These are phyloP conservation scores for Penicillium ochrochloron DNA, from an alignment of 495 filamentous ascomycete species.

Conservation along the genomic window DNA sequence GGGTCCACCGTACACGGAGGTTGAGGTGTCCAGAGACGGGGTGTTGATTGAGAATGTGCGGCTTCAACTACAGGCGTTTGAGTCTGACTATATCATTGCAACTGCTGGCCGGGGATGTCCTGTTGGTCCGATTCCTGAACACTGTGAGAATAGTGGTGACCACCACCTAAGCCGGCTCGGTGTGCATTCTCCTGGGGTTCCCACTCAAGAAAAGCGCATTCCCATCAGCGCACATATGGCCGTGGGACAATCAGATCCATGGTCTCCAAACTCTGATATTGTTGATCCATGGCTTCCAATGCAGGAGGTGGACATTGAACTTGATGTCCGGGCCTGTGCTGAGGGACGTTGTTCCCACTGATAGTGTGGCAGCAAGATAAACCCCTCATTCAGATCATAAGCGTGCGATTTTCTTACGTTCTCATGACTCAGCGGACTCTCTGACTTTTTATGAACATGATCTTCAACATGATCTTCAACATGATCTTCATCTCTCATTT, in stretches of 20 bases:
- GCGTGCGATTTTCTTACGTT: background rate
- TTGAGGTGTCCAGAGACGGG: slow-evolving; percentile 57
- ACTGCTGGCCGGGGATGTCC: slow-evolving; percentile 50
- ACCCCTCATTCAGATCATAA: background rate
- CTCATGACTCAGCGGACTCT: background rate
- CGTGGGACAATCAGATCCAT: slow-evolving; percentile 29
- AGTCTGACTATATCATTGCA: slow-evolving; percentile 65
- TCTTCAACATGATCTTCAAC: too few relatives aligned
- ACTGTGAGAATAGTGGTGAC: slow-evolving; percentile 9
- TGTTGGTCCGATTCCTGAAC: slow-evolving; percentile 29
- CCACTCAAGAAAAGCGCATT: slow-evolving; percentile 16
- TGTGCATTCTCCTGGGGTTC: background rate
- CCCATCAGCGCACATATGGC: slow-evolving; percentile 18
- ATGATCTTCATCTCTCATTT: background rate
- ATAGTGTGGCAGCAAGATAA: background rate
- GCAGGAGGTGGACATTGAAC: slow-evolving; percentile 34
- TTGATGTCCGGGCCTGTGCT: slow-evolving; percentile 33
- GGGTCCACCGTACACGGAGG: slow-evolving; percentile 56
- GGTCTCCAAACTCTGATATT: slow-evolving; percentile 19
- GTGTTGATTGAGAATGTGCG: slow-evolving; percentile 54
- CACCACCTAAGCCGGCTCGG: slow-evolving; percentile 17
- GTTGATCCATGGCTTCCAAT: slow-evolving; percentile 34
- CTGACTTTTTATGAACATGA: background rate
- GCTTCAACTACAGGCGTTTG: slow-evolving; percentile 65
- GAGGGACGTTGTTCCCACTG: slow-evolving; percentile 31